Conservation (phyloP, 768 basidiomycete species). For the Cystobasidium ongulense region DNA sequence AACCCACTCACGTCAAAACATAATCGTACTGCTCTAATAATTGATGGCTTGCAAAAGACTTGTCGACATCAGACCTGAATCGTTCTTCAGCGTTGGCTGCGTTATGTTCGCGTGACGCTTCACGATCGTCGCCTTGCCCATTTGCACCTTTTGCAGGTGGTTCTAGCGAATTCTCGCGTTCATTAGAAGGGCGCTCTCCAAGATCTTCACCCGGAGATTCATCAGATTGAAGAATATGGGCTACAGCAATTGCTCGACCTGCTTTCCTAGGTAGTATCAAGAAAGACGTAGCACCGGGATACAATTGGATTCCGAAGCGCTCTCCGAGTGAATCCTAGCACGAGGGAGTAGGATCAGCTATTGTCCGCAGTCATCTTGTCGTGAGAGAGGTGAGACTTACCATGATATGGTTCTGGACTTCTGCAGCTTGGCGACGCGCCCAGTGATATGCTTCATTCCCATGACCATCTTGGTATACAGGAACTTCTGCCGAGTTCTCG, state of each 20-base stretch:
- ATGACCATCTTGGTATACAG: neutral
- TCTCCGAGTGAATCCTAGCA: slow-evolving; percentile 27
- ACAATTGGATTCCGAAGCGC: slow-evolving; percentile 18
- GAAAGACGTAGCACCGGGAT: slow-evolving; percentile 25
- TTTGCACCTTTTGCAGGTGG: neutral
- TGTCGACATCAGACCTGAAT: neutral
- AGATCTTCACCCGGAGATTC: slow-evolving; percentile 12
- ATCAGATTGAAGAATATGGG: slow-evolving; percentile 25
- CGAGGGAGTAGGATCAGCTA: neutral
- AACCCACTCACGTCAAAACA: slow-evolving; percentile 9
- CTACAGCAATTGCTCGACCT: slow-evolving; percentile 20
- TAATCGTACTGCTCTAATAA: slow-evolving; percentile 18
- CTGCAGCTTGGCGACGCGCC: slow-evolving; percentile 77
- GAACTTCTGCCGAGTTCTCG: neutral
- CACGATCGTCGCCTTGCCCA: neutral
- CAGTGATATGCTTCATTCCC: slow-evolving; percentile 59
- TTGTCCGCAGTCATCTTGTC: neutral
- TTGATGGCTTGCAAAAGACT: neutral
- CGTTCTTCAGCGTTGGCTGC: neutral
- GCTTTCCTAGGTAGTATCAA: slow-evolving; percentile 27
- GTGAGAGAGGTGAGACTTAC: neutral
- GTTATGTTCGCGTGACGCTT: neutral
- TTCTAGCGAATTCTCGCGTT: neutral
- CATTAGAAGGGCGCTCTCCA: neutral
- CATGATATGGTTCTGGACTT: slow-evolving; percentile 68